Percentiles rank a stretch among this genome's conserved stretches.
Conservation (phyloP, 345 rosid genomes). For the Acer negundo region DNA sequence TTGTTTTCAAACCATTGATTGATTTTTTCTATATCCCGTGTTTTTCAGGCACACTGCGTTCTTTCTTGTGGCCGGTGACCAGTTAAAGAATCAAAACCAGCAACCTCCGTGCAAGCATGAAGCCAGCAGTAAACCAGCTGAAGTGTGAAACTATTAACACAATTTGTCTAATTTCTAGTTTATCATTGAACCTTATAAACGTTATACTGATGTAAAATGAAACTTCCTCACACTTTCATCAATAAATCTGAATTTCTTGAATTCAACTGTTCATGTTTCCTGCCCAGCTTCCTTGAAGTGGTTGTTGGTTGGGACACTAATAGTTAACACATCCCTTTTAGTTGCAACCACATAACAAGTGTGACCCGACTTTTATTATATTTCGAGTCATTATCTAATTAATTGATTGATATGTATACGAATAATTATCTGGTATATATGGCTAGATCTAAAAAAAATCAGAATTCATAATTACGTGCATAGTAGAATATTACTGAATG, state of each 20-base stretch:
- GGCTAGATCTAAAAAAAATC: neutral
- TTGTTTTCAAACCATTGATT: conserved; percentile 1
- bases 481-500: no score
- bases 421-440: neutral
- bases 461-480: no score
- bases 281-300: neutral
- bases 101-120: conserved; percentile 55
- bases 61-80: conserved; percentile 93
- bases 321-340: neutral
- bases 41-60: conserved; percentile 79
- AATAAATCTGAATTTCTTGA: neutral
- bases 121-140: conserved; percentile 32
- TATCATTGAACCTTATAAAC: conserved; percentile 1
- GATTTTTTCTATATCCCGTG: neutral
- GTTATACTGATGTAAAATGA: neutral
- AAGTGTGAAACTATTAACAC: conserved; percentile 24
- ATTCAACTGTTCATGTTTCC: neutral
- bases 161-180: conserved; percentile 1
- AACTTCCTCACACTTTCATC: neutral
- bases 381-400: neutral
- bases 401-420: neutral
- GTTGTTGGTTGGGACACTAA: conserved; percentile 2
- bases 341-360: neutral
- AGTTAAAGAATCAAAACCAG: conserved; percentile 65
- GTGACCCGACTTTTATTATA: neutral